Percentiles rank a stretch among this genome's conserved stretches.
Evolutionary conservation across 2,329 filamentous ascomycete genomes (phyloP).

Genomic region (Botrytis cinerea): DNA sequence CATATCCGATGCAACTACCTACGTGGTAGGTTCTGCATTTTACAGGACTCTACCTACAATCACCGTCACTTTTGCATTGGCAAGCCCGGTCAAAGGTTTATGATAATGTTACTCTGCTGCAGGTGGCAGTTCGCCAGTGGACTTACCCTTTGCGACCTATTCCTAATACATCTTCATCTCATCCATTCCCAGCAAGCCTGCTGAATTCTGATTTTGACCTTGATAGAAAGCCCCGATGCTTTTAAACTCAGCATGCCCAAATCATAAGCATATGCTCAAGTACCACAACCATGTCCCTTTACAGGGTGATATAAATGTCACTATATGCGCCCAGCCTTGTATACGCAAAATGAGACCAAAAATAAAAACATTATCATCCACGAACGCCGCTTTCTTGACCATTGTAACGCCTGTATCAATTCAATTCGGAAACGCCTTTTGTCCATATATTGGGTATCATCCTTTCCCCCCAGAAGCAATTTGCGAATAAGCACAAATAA

Average conservation of each 20-base stretch:
- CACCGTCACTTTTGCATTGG: neutral
- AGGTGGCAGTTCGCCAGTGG: neutral
- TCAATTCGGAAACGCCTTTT: conserved; percentile 22
- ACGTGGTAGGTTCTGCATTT: neutral
- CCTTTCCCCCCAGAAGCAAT: conserved; percentile 17
- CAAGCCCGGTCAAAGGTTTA: neutral
- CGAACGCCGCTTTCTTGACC: conserved; percentile 15
- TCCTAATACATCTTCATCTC: neutral
- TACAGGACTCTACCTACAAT: neutral
- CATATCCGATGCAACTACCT: neutral
- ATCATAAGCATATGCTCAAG: neutral
- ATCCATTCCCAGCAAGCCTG: conserved; percentile 4
- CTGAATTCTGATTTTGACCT: neutral
- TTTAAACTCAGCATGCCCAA: neutral
- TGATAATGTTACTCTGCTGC: neutral
- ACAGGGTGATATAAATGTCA: neutral
- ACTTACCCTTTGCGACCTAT: neutral
- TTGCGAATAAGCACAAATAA: conserved; percentile 18
- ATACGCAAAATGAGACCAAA: neutral
- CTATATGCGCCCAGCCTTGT: neutral
- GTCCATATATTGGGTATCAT: conserved; percentile 24
- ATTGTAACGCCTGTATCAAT: conserved; percentile 6
- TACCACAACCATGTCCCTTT: neutral
- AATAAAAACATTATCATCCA: neutral
- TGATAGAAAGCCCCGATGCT: neutral